Evolutionary conservation across 495 filamentous ascomycete species (phyloP), one percentile per base, ranked within the genome.

Genomic region (Penicillium crystallinum): DNA sequence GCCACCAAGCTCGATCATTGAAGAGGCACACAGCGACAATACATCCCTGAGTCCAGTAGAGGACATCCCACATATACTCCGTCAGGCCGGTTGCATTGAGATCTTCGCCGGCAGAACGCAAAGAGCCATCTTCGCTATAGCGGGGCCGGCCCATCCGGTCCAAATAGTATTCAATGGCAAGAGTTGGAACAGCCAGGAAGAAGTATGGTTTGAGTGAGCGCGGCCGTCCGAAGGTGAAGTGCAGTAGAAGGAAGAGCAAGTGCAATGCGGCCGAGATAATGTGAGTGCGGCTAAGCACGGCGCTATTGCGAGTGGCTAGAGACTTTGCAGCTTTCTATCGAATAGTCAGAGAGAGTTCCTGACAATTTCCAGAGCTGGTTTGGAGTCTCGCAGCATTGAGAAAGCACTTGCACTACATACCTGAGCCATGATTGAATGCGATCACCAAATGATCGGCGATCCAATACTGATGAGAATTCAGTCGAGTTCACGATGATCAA

Each of bases 51-150:
- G 89, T 91, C 72, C 93, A 91, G 77, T 96, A 97, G 30, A 97
- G 74, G 22, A 96, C 78, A 73, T 98, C 93, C 79, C 92, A 97
- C 86, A 97, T 88, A 71, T 91, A 98, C 70, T 98, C 93, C 7
- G 91, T 97, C 68, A 98, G 72, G 0, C 93, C 93, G 22, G 86
- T 81, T 0, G 90, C 89, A 23, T 88, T 85, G 21, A 98, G 78
- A 66, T 97, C 93, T 66, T 97, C 92, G 15, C 93, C 93, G 0
- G 86, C 76, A 12, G 76, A 81, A 55, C 81, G 82, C 36, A 97
- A 72, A 3, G 83, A 81, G n/a, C 81, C 82, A 61, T 82, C 85
- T 11, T 64, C 63, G 44, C 78, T 78, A 67, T 84, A 90, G 44
- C 69, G 81, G 8, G 93, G 93, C 6, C 93, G 87, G 0, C 88